phyloP scores from a whole-genome alignment of 2,329 filamentous ascomycete genomes.

The Aspergillus sp. region DNA sequence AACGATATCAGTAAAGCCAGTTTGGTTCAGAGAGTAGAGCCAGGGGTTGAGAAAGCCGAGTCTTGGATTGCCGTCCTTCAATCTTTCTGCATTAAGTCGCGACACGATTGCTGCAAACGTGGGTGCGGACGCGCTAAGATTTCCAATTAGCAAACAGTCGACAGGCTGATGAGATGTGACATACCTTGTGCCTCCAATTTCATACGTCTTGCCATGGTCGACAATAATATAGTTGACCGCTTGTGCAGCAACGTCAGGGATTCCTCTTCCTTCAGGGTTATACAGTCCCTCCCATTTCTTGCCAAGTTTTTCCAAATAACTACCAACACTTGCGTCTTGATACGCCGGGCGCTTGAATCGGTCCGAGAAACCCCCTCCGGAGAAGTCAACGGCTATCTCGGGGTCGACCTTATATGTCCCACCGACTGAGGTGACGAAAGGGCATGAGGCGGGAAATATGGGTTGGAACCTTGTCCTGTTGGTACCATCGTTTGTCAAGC shows the following conservation, averaged over 20 bases:
- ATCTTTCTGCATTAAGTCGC: constrained; percentile 63
- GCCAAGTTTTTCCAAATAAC: constrained; percentile 45
- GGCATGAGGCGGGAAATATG: constrained; percentile 58
- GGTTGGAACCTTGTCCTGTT: constrained; percentile 54
- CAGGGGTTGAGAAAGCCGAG: constrained; percentile 64
- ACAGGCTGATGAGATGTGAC: constrained; percentile 11
- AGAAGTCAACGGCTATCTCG: constrained; percentile 56
- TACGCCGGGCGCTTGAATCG: constrained; percentile 50
- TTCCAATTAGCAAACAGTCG: background rate
- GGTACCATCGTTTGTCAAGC: constrained; percentile 56
- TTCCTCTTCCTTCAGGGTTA: constrained; percentile 56
- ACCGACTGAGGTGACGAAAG: constrained; percentile 64
- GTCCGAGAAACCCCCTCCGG: constrained; percentile 51
- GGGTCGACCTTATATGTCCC: constrained; percentile 55
- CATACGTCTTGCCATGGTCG: constrained; percentile 35
- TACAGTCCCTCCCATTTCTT: constrained; percentile 48
- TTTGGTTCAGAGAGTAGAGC: constrained; percentile 51
- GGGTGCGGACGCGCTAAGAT: constrained; percentile 56
- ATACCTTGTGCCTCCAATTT: constrained; percentile 50
- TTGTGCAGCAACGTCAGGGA: constrained; percentile 64
- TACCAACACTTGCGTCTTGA: constrained; percentile 45
- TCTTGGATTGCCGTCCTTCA: constrained; percentile 53
- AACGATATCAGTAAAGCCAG: constrained; percentile 51
- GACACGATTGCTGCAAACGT: constrained; percentile 63
- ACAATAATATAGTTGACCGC: constrained; percentile 43